These are phyloP conservation scores for Ambrosiella cleistominuta DNA, from an alignment of 2,329 filamentous ascomycete species.

Conservation along the genomic window DNA sequence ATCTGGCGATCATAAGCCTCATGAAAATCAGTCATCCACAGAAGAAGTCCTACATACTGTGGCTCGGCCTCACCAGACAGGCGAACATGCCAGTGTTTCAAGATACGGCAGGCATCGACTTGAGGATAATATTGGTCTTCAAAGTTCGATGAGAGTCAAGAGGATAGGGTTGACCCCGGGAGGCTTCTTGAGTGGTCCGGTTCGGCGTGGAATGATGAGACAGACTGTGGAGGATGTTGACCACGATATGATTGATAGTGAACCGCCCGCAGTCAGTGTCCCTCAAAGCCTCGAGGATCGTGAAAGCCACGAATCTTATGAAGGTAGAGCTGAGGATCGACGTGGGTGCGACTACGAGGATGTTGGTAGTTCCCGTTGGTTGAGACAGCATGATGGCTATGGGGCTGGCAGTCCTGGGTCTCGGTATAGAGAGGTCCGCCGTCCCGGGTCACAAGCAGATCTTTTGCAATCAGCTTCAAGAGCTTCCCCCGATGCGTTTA, in stretches of 20 bases:
- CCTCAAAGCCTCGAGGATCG: slow-evolving; percentile 26
- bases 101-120: slow-evolving; percentile 33
- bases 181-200: slow-evolving; percentile 63
- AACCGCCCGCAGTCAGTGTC: slow-evolving; percentile 18
- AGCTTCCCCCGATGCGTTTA: slow-evolving; percentile 17
- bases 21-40: slow-evolving; percentile 1
- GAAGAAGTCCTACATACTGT: slow-evolving; percentile 8
- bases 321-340: neutral
- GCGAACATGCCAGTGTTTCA: slow-evolving; percentile 21
- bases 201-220: slow-evolving; percentile 52
- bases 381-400: slow-evolving; percentile 23
- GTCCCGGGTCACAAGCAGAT: neutral
- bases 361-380: slow-evolving; percentile 26
- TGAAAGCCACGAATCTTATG: slow-evolving; percentile 19
- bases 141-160: slow-evolving; percentile 63
- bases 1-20: neutral
- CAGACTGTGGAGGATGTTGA: slow-evolving; percentile 50
- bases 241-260: slow-evolving; percentile 22
- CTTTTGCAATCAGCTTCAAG: neutral
- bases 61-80: neutral
- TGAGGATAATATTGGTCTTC: slow-evolving; percentile 47
- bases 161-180: slow-evolving; percentile 58
- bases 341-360: too few species aligned
- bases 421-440: slow-evolving; percentile 23
- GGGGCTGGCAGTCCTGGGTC: slow-evolving; percentile 40